Percentiles rank a stretch among this genome's conserved stretches.
These are phyloP conservation scores for Ascochyta koolunga DNA, from an alignment of 2,329 filamentous ascomycete genomes.

Conservation along the genomic window DNA sequence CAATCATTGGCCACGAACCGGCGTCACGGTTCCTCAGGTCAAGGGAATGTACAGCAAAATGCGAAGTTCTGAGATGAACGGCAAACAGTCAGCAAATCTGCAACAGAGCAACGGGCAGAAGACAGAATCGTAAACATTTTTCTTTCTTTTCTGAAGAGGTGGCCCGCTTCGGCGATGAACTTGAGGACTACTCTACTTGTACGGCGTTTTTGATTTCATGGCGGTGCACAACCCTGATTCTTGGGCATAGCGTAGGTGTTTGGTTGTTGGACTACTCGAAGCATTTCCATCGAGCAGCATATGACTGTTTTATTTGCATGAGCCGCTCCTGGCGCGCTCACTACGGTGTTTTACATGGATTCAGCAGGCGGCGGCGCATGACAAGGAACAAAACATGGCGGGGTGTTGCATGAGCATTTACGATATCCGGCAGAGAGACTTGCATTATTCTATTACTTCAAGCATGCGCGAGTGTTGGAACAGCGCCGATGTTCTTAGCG, in stretches of 20 bases:
- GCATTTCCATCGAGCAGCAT: conserved; percentile 25
- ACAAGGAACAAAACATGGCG: conserved; percentile 20
- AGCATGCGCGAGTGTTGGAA: conserved; percentile 9
- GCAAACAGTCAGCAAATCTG: conserved; percentile 29
- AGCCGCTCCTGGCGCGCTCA: conserved; percentile 17
- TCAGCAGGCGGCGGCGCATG: conserved; percentile 25
- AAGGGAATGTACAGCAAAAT: conserved; percentile 49
- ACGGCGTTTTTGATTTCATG: conserved; percentile 31
- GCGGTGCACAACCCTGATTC: conserved; percentile 28
- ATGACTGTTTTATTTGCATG: conserved; percentile 29
- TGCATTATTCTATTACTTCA: conserved; percentile 14
- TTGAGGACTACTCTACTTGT: background rate
- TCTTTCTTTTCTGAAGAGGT: background rate
- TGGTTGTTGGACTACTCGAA: conserved; percentile 30
- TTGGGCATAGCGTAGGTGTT: conserved; percentile 47
- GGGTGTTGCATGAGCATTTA: conserved; percentile 26
- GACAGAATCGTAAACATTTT: conserved; percentile 23
- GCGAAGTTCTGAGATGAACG: conserved; percentile 38
- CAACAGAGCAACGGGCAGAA: conserved; percentile 35
- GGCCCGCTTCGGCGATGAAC: conserved; percentile 12
- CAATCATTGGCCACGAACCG: conserved; percentile 47
- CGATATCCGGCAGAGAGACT: conserved; percentile 21
- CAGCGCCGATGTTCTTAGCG: conserved; percentile 15
- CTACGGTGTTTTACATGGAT: conserved; percentile 23
- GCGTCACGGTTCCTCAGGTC: conserved; percentile 39